Percentiles rank a stretch among this genome's conserved stretches.
Evolutionary conservation across 495 filamentous ascomycete species (phyloP).

Genomic region (Trichoderma erinaceum): DNA sequence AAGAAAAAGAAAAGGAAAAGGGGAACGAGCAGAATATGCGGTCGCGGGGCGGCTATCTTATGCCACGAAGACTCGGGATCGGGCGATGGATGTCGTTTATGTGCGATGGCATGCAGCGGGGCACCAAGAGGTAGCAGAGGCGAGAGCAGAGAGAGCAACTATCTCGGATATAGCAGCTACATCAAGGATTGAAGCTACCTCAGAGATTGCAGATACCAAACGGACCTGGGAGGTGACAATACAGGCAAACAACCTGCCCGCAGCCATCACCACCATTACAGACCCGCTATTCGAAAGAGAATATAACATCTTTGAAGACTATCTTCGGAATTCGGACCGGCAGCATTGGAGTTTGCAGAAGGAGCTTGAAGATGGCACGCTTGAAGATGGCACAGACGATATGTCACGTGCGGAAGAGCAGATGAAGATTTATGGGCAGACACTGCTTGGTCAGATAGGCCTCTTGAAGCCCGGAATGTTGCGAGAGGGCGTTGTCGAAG

Average conservation of each 20-base stretch:
- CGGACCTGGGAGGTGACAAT: neutral
- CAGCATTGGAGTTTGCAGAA: constrained; percentile 7
- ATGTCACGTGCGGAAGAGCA: neutral
- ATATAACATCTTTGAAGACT: constrained; percentile 2
- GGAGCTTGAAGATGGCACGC: neutral
- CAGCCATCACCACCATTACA: neutral
- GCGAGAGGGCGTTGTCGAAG: neutral
- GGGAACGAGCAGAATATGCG: constrained; percentile 10
- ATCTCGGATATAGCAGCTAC: no score
- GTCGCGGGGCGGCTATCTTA: neutral
- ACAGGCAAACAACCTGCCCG: neutral
- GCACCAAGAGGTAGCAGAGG: neutral
- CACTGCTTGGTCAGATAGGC: neutral
- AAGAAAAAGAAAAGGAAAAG: neutral
- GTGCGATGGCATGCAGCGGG: neutral
- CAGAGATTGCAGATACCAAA: neutral
- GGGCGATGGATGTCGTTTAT: constrained; percentile 13
- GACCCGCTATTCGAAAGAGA: neutral
- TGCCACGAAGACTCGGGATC: constrained; percentile 8
- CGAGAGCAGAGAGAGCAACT: neutral
- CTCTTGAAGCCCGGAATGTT: neutral
- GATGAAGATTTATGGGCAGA: neutral
- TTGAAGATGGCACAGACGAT: neutral
- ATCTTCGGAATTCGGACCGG: constrained; percentile 13
- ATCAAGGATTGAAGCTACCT: no score